Evolutionary conservation across 2,329 filamentous ascomycete genomes (phyloP).

Genomic region (Samsoniella hepiali): DNA sequence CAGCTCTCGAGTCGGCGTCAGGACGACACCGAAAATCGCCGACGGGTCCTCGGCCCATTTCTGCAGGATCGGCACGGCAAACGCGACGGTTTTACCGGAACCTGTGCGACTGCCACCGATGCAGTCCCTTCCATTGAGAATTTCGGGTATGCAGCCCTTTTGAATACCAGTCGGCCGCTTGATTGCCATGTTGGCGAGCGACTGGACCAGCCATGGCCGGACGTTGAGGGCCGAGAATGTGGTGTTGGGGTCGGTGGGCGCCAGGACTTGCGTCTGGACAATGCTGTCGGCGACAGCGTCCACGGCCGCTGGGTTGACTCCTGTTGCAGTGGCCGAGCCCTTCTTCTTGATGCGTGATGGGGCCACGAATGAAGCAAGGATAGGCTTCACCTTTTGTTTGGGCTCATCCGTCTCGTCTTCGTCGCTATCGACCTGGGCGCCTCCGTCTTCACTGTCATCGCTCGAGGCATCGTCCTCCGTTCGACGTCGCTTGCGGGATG

Average conservation of each 20-base stretch:
- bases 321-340: conserved; percentile 21
- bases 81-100: conserved; percentile 96
- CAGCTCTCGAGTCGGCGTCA: conserved; percentile 89
- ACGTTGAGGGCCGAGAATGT: conserved; percentile 73
- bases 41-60: conserved; percentile 90
- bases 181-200: conserved; percentile 74
- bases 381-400: conserved; percentile 29
- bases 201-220: conserved; percentile 82
- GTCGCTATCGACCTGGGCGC: conserved; percentile 22
- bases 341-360: conserved; percentile 53
- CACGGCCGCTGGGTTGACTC: conserved; percentile 8
- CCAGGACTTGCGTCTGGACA: conserved; percentile 40
- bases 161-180: conserved; percentile 89
- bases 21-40: conserved; percentile 82
- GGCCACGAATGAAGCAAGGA: conserved; percentile 44
- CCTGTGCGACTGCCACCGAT: conserved; percentile 93
- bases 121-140: conserved; percentile 85
- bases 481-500: conserved; percentile 46
- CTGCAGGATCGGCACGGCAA: conserved; percentile 90
- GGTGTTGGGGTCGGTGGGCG: conserved; percentile 53
- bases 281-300: not conserved
- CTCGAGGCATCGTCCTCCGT: conserved; percentile 27
- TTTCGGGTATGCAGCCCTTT: conserved; percentile 86
- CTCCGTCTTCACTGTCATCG: conserved; percentile 28
- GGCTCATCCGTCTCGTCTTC: conserved; percentile 32